Conservation (phyloP, 2,329 filamentous ascomycete genomes). For the Thielaviopsis euricoi region DNA sequence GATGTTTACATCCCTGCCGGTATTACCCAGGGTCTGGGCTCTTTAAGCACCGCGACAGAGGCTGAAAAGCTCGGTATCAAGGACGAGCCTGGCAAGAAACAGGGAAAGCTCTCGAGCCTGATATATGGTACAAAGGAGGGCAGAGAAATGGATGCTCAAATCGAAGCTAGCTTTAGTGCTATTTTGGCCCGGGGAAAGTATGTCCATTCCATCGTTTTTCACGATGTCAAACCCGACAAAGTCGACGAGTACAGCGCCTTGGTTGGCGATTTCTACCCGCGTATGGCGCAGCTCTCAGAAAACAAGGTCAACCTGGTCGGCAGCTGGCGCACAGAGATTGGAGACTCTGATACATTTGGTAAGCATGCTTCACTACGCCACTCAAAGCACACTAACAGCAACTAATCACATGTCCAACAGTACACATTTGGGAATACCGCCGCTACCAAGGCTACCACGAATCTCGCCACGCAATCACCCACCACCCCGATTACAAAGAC, state of each 20-base stretch:
- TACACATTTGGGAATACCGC: conserved; percentile 99
- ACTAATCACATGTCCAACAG: conserved; percentile 28
- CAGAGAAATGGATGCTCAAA: conserved; percentile 82
- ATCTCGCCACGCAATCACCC: conserved; percentile 69
- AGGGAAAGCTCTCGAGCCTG: conserved; percentile 62
- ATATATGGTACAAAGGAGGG: conserved; percentile 97
- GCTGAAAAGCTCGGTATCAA: conserved; percentile 15
- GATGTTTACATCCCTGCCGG: conserved; percentile 6
- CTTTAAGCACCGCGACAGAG: conserved; percentile 40
- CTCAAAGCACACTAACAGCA: not conserved
- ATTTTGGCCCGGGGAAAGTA: conserved; percentile 93
- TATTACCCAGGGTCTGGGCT: conserved; percentile 35
- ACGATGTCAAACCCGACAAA: conserved; percentile 88
- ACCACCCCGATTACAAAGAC: conserved; percentile 65
- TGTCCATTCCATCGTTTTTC: conserved; percentile 92
- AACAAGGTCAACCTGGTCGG: conserved; percentile 94
- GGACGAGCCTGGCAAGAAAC: conserved; percentile 44
- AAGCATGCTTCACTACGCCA: conserved; percentile 19
- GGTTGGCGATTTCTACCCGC: conserved; percentile 82
- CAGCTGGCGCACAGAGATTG: conserved; percentile 96
- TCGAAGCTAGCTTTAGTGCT: conserved; percentile 90
- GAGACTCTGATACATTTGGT: conserved; percentile 95
- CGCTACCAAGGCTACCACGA: conserved; percentile 91
- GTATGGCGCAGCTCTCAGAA: conserved; percentile 65
- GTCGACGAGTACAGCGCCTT: conserved; percentile 88